Conservation (phyloP, 768 basidiomycete species). For the Xerocomus spinulosus region DNA sequence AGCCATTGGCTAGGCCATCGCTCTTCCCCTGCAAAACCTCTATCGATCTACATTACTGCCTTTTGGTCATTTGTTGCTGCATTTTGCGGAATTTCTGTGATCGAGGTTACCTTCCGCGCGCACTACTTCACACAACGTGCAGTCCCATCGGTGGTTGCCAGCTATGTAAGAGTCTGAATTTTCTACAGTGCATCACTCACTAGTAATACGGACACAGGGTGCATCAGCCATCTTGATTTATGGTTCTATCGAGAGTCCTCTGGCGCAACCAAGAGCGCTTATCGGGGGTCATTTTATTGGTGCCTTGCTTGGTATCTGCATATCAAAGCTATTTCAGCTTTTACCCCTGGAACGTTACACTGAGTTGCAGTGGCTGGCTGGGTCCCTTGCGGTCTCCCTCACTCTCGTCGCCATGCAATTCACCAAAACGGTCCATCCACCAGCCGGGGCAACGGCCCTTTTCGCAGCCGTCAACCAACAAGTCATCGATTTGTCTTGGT, state of each 20-base stretch:
- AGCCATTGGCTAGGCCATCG: constrained; percentile 14
- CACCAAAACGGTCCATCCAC: constrained; percentile 49
- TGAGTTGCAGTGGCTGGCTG: constrained; percentile 41
- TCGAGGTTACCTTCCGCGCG: constrained; percentile 49
- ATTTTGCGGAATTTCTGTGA: constrained; percentile 44
- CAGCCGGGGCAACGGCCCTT: constrained; percentile 55
- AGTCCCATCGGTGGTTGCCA: constrained; percentile 32
- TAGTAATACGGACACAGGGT: constrained; percentile 33
- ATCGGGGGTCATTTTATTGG: constrained; percentile 41
- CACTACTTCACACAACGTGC: constrained; percentile 43
- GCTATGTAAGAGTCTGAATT: constrained; percentile 16
- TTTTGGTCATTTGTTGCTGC: constrained; percentile 51
- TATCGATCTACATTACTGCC: neutral
- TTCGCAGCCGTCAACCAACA: constrained; percentile 42
- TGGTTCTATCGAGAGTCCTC: constrained; percentile 47
- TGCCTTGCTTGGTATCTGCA: constrained; percentile 43
- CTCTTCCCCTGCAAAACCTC: constrained; percentile 5
- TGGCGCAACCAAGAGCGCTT: constrained; percentile 50
- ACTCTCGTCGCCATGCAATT: constrained; percentile 49
- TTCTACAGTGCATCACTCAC: neutral
- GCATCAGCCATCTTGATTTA: constrained; percentile 54
- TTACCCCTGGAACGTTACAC: constrained; percentile 42
- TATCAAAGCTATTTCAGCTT: constrained; percentile 48
- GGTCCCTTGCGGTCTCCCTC: constrained; percentile 36
- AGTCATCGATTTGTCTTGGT: constrained; percentile 45